Conservation (phyloP, 2,329 filamentous ascomycete genomes). For the Fusarium hostae region DNA sequence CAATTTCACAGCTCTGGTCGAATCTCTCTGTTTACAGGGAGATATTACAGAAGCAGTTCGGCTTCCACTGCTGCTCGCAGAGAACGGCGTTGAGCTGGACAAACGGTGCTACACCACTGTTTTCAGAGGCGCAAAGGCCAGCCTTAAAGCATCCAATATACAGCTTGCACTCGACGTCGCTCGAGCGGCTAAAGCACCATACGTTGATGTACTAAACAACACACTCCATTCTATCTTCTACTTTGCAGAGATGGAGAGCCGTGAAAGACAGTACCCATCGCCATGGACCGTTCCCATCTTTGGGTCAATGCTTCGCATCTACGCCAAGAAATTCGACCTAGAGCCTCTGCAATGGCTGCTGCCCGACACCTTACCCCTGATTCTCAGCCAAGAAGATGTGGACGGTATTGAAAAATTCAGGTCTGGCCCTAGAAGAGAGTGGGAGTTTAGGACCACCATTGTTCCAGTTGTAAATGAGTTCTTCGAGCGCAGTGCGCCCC, state of each 20-base stretch:
- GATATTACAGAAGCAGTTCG: constrained; percentile 51
- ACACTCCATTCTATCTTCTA: constrained; percentile 62
- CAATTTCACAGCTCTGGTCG: constrained; percentile 74
- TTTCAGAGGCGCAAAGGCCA: constrained; percentile 74
- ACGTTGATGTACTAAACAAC: constrained; percentile 51
- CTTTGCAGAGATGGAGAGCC: constrained; percentile 55
- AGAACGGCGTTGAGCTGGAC: constrained; percentile 69
- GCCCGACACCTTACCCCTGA: constrained; percentile 50
- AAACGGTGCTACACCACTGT: constrained; percentile 74
- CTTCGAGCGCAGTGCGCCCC: constrained; percentile 42
- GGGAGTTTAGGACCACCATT: constrained; percentile 48
- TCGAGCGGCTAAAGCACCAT: constrained; percentile 61
- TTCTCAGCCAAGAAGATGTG: constrained; percentile 40
- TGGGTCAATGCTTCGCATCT: constrained; percentile 60
- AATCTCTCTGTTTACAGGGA: constrained; percentile 71
- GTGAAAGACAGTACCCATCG: constrained; percentile 42
- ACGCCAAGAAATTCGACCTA: constrained; percentile 59
- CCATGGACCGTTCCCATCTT: constrained; percentile 55
- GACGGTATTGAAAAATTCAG: constrained; percentile 41
- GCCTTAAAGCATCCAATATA: constrained; percentile 65
- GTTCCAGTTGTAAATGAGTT: constrained; percentile 49
- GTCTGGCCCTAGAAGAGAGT: constrained; percentile 33
- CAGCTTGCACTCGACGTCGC: constrained; percentile 50
- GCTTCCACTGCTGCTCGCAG: constrained; percentile 49
- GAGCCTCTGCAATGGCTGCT: constrained; percentile 57